These are phyloP conservation scores for Obelidium mucronatum DNA, from an alignment of 192 early-diverging fungal genomes.

Conservation along the genomic window DNA sequence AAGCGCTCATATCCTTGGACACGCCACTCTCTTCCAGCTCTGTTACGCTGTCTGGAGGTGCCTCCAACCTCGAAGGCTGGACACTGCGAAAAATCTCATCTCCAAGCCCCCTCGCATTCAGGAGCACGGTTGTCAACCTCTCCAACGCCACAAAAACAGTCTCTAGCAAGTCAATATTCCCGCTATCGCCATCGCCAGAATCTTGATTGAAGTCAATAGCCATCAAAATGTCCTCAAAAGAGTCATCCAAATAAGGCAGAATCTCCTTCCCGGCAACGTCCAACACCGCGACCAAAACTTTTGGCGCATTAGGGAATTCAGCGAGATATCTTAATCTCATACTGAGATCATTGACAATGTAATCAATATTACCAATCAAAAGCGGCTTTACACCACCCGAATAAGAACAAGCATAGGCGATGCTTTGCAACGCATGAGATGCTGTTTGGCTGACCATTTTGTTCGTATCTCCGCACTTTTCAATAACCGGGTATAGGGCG, in stretches of 20 bases:
- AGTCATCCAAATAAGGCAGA: conserved; percentile 44
- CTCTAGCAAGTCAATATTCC: conserved; percentile 8
- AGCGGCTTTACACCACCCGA: conserved; percentile 20
- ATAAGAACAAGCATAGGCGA: not conserved
- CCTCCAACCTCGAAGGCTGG: too few relatives aligned
- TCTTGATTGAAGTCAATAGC: conserved; percentile 39
- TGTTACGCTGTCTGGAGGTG: too few relatives aligned
- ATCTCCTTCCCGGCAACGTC: conserved; percentile 34
- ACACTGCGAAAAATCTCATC: not conserved
- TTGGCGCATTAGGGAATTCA: conserved; percentile 38
- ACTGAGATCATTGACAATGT: conserved; percentile 46
- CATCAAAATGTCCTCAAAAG: conserved; percentile 49
- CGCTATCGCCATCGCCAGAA: too few relatives aligned
- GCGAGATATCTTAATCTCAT: conserved; percentile 39
- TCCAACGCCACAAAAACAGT: conserved; percentile 38
- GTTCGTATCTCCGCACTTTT: conserved; percentile 45
- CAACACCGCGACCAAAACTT: conserved; percentile 41
- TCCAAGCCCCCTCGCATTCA: not conserved
- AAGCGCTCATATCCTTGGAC: conserved; percentile 36
- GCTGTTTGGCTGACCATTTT: conserved; percentile 35
- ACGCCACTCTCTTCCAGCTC: not conserved
- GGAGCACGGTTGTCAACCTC: conserved; percentile 25
- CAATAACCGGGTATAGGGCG: conserved; percentile 44
- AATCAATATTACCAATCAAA: conserved; percentile 47
- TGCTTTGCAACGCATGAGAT: conserved; percentile 4